A percentile compares a stretch with the other conserved stretches of the same genome.
phyloP scores from a whole-genome alignment of 768 basidiomycete genomes.

The Leccinum uliginosum region DNA sequence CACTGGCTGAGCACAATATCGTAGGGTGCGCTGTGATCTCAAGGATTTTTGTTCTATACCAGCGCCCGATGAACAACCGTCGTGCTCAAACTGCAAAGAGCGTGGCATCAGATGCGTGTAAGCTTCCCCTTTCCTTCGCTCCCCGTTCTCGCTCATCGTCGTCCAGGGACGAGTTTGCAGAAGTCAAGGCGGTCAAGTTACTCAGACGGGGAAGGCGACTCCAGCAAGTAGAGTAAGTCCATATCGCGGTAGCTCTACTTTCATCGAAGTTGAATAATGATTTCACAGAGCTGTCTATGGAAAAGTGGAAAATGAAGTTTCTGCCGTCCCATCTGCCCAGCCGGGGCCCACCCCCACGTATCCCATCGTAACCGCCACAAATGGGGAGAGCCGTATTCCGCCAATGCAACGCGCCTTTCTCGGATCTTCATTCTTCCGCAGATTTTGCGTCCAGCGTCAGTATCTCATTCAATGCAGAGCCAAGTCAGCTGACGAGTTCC shows the following conservation, averaged over 20 bases:
- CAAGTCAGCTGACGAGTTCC: constrained; percentile 6
- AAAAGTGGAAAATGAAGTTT: constrained; percentile 49
- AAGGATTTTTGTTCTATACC: constrained; percentile 68
- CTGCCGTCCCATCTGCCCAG: constrained; percentile 15
- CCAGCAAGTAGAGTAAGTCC: constrained; percentile 78
- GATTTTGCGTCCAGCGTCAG: constrained; percentile 83
- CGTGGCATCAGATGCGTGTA: constrained; percentile 92
- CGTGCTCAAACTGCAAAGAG: constrained; percentile 88
- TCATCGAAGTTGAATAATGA: constrained; percentile 2
- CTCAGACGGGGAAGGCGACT: constrained; percentile 73
- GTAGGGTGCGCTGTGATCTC: constrained; percentile 88
- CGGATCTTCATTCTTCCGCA: constrained; percentile 76
- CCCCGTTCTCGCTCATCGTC: constrained; percentile 6
- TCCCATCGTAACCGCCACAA: neutral
- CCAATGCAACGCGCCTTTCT: constrained; percentile 77
- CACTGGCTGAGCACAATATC: neutral
- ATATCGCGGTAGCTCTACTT: constrained; percentile 1
- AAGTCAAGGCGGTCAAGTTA: constrained; percentile 86
- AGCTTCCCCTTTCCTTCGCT: constrained; percentile 30
- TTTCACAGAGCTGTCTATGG: constrained; percentile 69
- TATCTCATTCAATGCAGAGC: constrained; percentile 7
- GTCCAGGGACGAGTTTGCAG: constrained; percentile 82
- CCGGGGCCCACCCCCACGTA: constrained; percentile 19
- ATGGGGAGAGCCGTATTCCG: constrained; percentile 52
- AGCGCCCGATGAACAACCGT: constrained; percentile 41